Conservation (phyloP, 2,329 filamentous ascomycete species). For the Fusarium miscanthi region DNA sequence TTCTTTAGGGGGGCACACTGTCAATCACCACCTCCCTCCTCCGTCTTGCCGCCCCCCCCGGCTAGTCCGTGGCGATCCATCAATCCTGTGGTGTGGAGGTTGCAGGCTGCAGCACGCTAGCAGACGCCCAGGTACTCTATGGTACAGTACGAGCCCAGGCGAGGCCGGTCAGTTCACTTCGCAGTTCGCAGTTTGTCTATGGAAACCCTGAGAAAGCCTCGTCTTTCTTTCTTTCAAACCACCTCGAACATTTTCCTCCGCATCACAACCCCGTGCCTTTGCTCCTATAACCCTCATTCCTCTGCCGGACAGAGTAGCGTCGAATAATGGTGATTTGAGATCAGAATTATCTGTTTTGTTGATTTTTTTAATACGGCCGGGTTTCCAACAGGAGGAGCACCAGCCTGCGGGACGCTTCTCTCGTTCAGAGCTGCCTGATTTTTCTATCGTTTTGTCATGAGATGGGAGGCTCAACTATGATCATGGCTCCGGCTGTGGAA, state of each 20-base stretch:
- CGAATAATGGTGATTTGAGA: conserved; percentile 46
- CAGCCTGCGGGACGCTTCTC: conserved; percentile 29
- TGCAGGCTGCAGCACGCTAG: conserved; percentile 34
- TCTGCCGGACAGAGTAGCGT: conserved; percentile 46
- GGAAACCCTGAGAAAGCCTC: conserved; percentile 36
- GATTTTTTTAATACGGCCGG: conserved; percentile 40
- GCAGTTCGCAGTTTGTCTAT: conserved; percentile 25
- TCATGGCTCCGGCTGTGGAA: conserved; percentile 54
- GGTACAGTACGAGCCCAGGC: conserved; percentile 28
- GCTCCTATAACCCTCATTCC: conserved; percentile 18
- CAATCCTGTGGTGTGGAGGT: conserved; percentile 41
- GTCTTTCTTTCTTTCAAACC: conserved; percentile 31
- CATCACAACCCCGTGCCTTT: conserved; percentile 8
- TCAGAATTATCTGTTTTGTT: conserved; percentile 25
- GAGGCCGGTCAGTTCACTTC: conserved; percentile 11
- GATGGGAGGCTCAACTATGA: conserved; percentile 52
- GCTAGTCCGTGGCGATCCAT: conserved; percentile 43
- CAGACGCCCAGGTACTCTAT: conserved; percentile 35
- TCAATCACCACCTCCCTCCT: conserved; percentile 31
- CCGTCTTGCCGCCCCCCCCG: conserved; percentile 36
- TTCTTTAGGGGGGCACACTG: conserved; percentile 33
- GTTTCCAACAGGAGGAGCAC: conserved; percentile 38
- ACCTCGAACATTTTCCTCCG: conserved; percentile 24
- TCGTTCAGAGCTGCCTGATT: conserved; percentile 33
- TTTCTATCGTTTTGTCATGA: conserved; percentile 46